These are phyloP conservation scores for Penicillium desertorum DNA, from an alignment of 495 filamentous ascomycete species.

Conservation along the genomic window DNA sequence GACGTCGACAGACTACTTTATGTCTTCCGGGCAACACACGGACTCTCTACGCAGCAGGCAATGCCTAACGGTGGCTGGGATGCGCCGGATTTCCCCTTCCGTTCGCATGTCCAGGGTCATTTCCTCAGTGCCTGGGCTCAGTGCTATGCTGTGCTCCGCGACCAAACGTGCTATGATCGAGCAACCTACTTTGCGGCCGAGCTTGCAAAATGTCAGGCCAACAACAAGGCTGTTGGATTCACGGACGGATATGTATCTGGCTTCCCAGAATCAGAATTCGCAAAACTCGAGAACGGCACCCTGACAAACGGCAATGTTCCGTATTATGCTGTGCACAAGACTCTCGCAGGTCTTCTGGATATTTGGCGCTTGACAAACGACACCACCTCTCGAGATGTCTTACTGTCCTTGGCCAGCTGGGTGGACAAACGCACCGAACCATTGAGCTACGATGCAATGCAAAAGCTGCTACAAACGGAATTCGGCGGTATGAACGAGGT, in stretches of 20 bases:
- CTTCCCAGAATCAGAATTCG: neutral
- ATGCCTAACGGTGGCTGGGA: slow-evolving; percentile 4
- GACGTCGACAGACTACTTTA: slow-evolving; percentile 4
- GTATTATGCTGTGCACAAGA: slow-evolving; percentile 3
- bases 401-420: slow-evolving; percentile 1
- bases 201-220: neutral
- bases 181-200: neutral
- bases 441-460: neutral
- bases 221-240: neutral
- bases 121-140: slow-evolving; percentile 6
- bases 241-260: slow-evolving; percentile 3
- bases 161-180: slow-evolving; percentile 4
- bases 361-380: slow-evolving; percentile 5
- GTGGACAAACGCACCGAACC: slow-evolving; percentile 2
- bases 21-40: neutral
- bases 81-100: slow-evolving; percentile 4
- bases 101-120: slow-evolving; percentile 3
- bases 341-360: neutral
- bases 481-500: slow-evolving; percentile 5
- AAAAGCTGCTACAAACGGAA: neutral
- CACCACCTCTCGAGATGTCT: neutral
- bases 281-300: neutral
- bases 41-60: neutral
- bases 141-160: slow-evolving; percentile 2
- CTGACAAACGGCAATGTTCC: neutral